Conservation (phyloP, 2,329 filamentous ascomycete species). For the Phyllosticta citrichinensis region DNA sequence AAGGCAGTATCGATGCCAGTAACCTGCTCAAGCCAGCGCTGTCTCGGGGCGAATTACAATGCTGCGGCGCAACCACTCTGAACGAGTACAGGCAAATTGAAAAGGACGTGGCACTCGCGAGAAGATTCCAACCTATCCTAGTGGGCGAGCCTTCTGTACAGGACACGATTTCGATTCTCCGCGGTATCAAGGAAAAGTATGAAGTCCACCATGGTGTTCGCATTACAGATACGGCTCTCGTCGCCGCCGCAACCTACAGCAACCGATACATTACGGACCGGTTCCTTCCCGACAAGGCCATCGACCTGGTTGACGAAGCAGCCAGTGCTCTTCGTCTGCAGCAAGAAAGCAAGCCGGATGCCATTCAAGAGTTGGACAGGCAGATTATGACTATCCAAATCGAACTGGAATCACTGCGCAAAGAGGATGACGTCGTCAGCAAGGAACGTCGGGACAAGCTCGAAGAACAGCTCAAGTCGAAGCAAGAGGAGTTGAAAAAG, state of each 20-base stretch:
- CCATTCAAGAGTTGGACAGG: constrained; percentile 84
- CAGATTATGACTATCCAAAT: constrained; percentile 98
- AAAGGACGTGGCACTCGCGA: constrained; percentile 86
- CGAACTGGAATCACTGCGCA: constrained; percentile 85
- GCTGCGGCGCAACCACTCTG: constrained; percentile 87
- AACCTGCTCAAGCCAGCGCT: constrained; percentile 89
- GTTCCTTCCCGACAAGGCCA: constrained; percentile 93
- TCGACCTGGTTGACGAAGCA: constrained; percentile 92
- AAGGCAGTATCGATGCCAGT: constrained; percentile 92
- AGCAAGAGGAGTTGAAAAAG: constrained; percentile 64
- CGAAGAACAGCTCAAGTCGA: constrained; percentile 62
- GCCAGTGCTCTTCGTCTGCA: constrained; percentile 82
- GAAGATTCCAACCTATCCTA: constrained; percentile 86
- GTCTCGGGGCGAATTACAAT: constrained; percentile 87
- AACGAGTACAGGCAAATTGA: constrained; percentile 90
- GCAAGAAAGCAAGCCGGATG: constrained; percentile 93
- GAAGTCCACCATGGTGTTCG: constrained; percentile 94
- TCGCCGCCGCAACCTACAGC: constrained; percentile 82
- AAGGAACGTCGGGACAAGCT: constrained; percentile 80
- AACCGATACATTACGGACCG: constrained; percentile 96
- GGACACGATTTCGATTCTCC: constrained; percentile 88
- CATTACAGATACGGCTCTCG: constrained; percentile 84
- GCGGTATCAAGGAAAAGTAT: constrained; percentile 95
- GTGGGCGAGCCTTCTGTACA: constrained; percentile 87
- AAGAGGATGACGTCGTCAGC: constrained; percentile 85